These are phyloP conservation scores for Dendrothele bispora DNA, from an alignment of 768 basidiomycete genomes.

Conservation along the genomic window DNA sequence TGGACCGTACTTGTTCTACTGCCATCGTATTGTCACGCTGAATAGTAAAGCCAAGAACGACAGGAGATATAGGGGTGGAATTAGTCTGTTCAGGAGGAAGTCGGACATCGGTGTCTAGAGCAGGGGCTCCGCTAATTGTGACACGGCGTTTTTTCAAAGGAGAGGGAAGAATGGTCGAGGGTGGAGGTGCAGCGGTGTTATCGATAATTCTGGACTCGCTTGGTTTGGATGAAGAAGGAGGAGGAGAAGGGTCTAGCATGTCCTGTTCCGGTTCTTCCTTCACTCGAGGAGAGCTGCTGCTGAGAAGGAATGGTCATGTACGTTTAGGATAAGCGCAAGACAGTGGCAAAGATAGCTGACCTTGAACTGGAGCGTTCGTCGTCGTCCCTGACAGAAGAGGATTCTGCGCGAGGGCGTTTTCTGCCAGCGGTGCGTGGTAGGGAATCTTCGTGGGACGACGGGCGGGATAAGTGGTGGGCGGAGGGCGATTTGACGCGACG, in stretches of 20 bases:
- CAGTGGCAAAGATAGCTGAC: conserved; percentile 39
- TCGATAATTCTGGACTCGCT: conserved; percentile 24
- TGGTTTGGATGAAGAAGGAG: conserved; percentile 18
- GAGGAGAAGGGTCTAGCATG: conserved; percentile 36
- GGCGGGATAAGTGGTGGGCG: conserved; percentile 24
- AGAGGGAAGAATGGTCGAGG: conserved; percentile 42
- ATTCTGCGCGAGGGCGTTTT: conserved; percentile 49
- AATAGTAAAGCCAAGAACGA: conserved; percentile 60
- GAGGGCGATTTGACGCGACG: conserved; percentile 35
- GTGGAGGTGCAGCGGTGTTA: conserved; percentile 33
- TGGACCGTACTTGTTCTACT: conserved; percentile 63
- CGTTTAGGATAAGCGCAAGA: neutral
- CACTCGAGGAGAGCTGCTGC: conserved; percentile 51
- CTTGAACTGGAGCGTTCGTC: conserved; percentile 41
- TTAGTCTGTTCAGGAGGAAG: conserved; percentile 40
- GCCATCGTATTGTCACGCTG: conserved; percentile 57
- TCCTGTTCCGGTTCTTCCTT: conserved; percentile 67
- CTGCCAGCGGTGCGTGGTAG: conserved; percentile 24
- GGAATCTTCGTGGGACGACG: conserved; percentile 26
- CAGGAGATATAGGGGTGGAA: conserved; percentile 65
- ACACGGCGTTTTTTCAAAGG: conserved; percentile 68
- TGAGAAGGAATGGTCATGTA: conserved; percentile 19
- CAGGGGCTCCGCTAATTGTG: conserved; percentile 62
- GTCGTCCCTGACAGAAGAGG: conserved; percentile 30
- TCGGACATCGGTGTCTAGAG: conserved; percentile 52